phyloP scores from a whole-genome alignment of 192 early-diverging fungal species.

The Hyaloraphidium curvatum region DNA sequence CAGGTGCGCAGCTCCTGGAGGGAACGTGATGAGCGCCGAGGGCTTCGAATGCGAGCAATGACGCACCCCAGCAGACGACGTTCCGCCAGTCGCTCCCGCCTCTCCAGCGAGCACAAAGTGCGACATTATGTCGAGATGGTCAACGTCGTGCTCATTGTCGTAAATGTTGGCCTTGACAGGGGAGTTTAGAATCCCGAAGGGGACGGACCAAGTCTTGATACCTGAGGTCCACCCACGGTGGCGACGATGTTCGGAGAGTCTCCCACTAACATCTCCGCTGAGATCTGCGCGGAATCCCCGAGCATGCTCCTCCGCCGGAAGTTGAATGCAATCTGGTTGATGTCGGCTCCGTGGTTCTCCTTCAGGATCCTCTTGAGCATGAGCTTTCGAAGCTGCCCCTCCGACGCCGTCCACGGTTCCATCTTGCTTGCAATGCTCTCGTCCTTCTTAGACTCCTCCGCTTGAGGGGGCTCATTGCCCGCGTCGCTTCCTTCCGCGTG shows the following conservation, averaged over 20 bases:
- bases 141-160: slow-evolving; percentile 85
- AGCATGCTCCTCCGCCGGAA: slow-evolving; percentile 43
- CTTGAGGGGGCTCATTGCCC: too few relatives aligned
- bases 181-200: too few relatives aligned
- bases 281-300: too few relatives aligned
- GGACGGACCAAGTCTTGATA: too few relatives aligned
- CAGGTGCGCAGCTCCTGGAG: slow-evolving; percentile 32
- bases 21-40: neutral
- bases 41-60: neutral
- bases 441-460: too few relatives aligned
- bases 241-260: slow-evolving; percentile 59
- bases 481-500: too few relatives aligned
- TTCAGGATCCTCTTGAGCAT: slow-evolving; percentile 80
- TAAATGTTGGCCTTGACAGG: slow-evolving; percentile 71
- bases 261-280: too few relatives aligned
- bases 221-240: slow-evolving; percentile 41
- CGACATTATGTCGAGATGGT: slow-evolving; percentile 86
- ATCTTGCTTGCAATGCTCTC: too few relatives aligned
- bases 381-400: too few relatives aligned
- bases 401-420: too few relatives aligned
- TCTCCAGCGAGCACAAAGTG: slow-evolving; percentile 43
- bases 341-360: slow-evolving; percentile 65
- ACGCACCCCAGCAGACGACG: neutral
- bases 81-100: neutral
- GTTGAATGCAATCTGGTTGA: slow-evolving; percentile 56